These are phyloP conservation scores for Rhodocollybia butyracea DNA, from an alignment of 768 basidiomycete species.

Conservation along the genomic window DNA sequence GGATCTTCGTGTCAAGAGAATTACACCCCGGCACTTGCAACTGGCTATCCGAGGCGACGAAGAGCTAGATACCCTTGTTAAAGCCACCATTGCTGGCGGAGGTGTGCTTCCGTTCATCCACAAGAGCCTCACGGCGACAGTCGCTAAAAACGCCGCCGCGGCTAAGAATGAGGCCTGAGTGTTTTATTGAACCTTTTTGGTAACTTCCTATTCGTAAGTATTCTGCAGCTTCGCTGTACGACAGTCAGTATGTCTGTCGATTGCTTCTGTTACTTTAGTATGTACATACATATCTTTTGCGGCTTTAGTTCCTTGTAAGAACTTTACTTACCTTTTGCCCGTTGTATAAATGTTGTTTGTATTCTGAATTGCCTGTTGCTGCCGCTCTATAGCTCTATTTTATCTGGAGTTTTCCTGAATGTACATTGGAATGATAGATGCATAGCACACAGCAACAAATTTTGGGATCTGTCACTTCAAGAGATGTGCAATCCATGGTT, in stretches of 20 bases:
- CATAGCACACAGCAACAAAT: too few species aligned
- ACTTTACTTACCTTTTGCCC: too few species aligned
- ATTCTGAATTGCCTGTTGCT: too few species aligned
- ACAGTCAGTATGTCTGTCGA: neutral
- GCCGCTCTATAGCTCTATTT: too few species aligned
- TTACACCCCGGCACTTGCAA: slow-evolving; percentile 93
- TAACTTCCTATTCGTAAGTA: neutral
- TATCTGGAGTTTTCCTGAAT: too few species aligned
- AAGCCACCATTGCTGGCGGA: slow-evolving; percentile 90
- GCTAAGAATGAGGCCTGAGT: slow-evolving; percentile 45
- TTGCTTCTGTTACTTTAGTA: neutral
- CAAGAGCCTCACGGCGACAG: slow-evolving; percentile 62
- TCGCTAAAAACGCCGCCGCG: slow-evolving; percentile 32
- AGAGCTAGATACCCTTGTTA: slow-evolving; percentile 92
- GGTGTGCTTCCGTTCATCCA: slow-evolving; percentile 88
- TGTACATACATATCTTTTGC: neutral
- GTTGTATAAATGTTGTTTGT: too few species aligned
- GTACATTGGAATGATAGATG: too few species aligned
- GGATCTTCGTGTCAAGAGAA: slow-evolving; percentile 95
- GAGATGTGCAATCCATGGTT: too few species aligned
- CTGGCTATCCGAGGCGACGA: slow-evolving; percentile 96
- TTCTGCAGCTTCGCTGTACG: too few species aligned
- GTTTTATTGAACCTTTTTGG: neutral
- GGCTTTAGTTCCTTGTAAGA: neutral
- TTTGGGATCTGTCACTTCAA: too few species aligned